These are phyloP conservation scores for Volvox reticuliferus DNA, from an alignment of 139 green algal species.

Conservation along the genomic window DNA sequence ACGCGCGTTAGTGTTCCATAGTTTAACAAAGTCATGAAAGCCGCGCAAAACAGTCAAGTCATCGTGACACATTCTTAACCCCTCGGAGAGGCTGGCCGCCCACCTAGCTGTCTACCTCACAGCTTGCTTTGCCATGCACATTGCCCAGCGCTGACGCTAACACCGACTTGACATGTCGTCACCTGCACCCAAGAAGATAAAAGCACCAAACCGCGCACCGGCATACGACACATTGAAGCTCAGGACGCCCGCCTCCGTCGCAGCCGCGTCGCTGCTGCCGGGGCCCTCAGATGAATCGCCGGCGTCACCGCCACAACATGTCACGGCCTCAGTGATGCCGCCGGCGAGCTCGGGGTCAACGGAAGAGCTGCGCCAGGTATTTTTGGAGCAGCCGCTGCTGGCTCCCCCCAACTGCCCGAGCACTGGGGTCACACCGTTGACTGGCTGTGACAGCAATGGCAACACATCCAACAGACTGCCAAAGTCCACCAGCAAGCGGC, in stretches of 20 bases:
- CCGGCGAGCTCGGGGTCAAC: background rate
- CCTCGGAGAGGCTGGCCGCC: no score
- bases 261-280: background rate
- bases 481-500: constrained; percentile 19
- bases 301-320: background rate
- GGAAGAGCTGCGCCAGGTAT: constrained; percentile 19
- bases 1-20: no score
- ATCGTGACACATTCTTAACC: background rate
- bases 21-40: background rate
- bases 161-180: no score
- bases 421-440: constrained; percentile 3
- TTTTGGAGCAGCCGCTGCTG: constrained; percentile 19
- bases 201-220: background rate
- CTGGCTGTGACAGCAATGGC: constrained; percentile 22
- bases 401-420: background rate
- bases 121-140: no score
- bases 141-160: no score
- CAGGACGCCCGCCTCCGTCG: background rate
- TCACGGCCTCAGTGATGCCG: background rate
- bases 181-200: no score
- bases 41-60: background rate
- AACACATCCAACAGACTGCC: constrained; percentile 23
- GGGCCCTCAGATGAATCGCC: background rate
- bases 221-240: background rate
- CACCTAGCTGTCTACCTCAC: no score